Conservation (phyloP, 495 filamentous ascomycete genomes). For the Astrothelium macrocarpum region DNA sequence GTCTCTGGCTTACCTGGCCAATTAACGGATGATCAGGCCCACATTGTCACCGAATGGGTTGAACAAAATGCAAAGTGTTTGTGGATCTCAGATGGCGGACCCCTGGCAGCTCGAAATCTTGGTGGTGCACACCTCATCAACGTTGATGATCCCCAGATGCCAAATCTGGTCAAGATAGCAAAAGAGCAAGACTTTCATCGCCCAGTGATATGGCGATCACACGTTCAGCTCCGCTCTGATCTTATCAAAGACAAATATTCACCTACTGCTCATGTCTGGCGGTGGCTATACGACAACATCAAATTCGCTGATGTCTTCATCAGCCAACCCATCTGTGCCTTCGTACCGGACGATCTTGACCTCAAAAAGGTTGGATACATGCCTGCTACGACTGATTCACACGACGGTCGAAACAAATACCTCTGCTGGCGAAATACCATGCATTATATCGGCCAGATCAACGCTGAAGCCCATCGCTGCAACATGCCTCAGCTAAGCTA, state of each 20-base stretch:
- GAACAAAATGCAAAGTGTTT: slow-evolving; percentile 66
- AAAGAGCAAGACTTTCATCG: slow-evolving; percentile 61
- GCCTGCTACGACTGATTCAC: slow-evolving; percentile 81
- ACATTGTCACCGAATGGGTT: slow-evolving; percentile 60
- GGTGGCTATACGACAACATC: slow-evolving; percentile 65
- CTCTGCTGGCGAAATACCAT: slow-evolving; percentile 64
- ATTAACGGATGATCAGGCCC: slow-evolving; percentile 50
- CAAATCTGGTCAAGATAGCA: slow-evolving; percentile 66
- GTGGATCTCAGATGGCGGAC: slow-evolving; percentile 62
- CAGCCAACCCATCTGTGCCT: slow-evolving; percentile 68
- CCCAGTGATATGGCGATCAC: slow-evolving; percentile 71
- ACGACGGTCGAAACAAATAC: slow-evolving; percentile 78
- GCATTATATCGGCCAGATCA: slow-evolving; percentile 71
- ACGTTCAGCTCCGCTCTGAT: slow-evolving; percentile 78
- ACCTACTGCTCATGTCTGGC: slow-evolving; percentile 68
- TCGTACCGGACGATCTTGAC: slow-evolving; percentile 64
- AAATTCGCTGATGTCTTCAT: slow-evolving; percentile 70
- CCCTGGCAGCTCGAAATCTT: slow-evolving; percentile 53
- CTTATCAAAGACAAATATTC: slow-evolving; percentile 51
- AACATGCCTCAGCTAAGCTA: slow-evolving; percentile 54
- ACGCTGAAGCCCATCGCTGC: slow-evolving; percentile 48
- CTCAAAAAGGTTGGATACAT: slow-evolving; percentile 61
- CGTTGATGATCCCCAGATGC: slow-evolving; percentile 86
- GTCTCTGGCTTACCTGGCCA: slow-evolving; percentile 55
- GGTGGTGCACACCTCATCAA: slow-evolving; percentile 75